Evolutionary conservation across 1,139 yeast species (phyloP).

Genomic region (Hyphopichia burtonii): DNA sequence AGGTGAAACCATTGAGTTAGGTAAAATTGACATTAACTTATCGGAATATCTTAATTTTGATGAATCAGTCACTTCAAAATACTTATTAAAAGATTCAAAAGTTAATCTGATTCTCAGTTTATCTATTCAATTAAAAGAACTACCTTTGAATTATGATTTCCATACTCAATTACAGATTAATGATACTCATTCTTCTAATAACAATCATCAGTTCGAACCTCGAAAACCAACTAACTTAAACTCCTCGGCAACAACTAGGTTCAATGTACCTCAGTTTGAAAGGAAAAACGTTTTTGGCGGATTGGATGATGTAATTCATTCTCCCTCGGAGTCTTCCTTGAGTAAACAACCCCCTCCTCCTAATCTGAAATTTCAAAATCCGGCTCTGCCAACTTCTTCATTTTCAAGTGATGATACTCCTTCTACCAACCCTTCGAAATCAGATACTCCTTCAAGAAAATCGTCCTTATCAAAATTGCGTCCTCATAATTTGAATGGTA

Average conservation of each 20-base stretch:
- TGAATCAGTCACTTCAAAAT: constrained; percentile 56
- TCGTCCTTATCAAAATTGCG: constrained; percentile 1
- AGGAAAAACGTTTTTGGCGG: constrained; percentile 40
- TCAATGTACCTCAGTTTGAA: constrained; percentile 40
- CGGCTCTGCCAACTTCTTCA: constrained; percentile 2
- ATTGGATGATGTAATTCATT: constrained; percentile 31
- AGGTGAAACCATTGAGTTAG: constrained; percentile 46
- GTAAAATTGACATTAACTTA: constrained; percentile 64
- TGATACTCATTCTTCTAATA: constrained; percentile 17
- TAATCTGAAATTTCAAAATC: not conserved
- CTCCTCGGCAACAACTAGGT: constrained; percentile 10
- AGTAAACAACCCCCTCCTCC: not conserved
- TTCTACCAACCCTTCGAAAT: not conserved
- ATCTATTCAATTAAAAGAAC: constrained; percentile 38
- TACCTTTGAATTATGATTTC: constrained; percentile 43
- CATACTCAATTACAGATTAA: constrained; percentile 40
- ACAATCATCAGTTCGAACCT: not conserved
- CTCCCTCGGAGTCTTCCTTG: not conserved
- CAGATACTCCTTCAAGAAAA: not conserved
- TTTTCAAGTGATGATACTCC: constrained; percentile 1
- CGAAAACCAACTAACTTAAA: not conserved
- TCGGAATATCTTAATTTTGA: constrained; percentile 66
- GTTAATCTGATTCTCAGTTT: constrained; percentile 72
- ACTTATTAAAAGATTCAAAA: constrained; percentile 72
- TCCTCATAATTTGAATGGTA: not conserved